Conservation (phyloP, 768 basidiomycete genomes). For the Pleurotus salmoneostramineus region DNA sequence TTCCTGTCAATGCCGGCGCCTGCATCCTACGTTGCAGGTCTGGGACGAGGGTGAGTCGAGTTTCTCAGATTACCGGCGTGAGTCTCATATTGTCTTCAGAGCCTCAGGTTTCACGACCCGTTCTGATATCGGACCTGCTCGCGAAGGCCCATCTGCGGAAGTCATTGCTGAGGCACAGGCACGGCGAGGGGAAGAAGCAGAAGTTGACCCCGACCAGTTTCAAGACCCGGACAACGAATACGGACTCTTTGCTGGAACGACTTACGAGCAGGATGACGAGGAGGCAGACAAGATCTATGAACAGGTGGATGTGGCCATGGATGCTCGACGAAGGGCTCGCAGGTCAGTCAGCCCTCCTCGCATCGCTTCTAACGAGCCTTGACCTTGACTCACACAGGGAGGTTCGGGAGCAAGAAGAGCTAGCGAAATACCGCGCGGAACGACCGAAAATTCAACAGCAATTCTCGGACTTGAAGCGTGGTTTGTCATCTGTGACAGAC, state of each 20-base stretch:
- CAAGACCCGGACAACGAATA: constrained; percentile 98
- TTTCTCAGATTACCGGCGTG: not conserved
- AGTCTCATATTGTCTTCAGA: constrained; percentile 34
- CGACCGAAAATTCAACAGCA: constrained; percentile 95
- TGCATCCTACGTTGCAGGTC: constrained; percentile 96
- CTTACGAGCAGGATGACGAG: constrained; percentile 96
- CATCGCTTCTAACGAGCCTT: constrained; percentile 16
- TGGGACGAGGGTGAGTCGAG: constrained; percentile 82
- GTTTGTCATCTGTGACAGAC: constrained; percentile 81
- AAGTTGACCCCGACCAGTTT: constrained; percentile 86
- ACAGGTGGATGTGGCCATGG: constrained; percentile 87
- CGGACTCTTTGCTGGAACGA: constrained; percentile 92
- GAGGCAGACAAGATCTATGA: constrained; percentile 97
- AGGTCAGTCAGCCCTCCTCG: constrained; percentile 44
- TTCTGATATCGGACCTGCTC: constrained; percentile 97
- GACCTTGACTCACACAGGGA: constrained; percentile 46
- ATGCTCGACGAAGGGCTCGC: constrained; percentile 72
- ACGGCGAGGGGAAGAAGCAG: constrained; percentile 81
- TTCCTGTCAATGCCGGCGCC: constrained; percentile 92
- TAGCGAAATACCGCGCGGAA: constrained; percentile 76
- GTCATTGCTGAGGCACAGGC: constrained; percentile 90
- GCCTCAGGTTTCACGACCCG: constrained; percentile 97
- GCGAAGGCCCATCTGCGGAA: constrained; percentile 93
- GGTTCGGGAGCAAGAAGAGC: constrained; percentile 68
- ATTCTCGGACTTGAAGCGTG: constrained; percentile 93